These are phyloP conservation scores for Nemania sp. DNA, from an alignment of 2,329 filamentous ascomycete species.

Conservation along the genomic window DNA sequence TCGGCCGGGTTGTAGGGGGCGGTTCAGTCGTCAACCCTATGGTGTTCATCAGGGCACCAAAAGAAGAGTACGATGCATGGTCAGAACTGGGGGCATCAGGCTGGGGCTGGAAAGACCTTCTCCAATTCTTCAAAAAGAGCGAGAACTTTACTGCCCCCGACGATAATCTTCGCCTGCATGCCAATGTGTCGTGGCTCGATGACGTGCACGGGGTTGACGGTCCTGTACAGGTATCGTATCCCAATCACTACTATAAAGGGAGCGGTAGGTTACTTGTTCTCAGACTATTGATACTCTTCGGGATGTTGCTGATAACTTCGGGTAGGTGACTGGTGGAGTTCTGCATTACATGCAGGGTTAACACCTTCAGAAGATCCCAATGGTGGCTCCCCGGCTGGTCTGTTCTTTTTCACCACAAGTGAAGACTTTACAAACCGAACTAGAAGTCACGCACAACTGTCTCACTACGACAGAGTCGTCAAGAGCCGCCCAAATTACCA, in stretches of 20 bases:
- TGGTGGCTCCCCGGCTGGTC: too few relatives aligned
- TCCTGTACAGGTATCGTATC: slow-evolving; percentile 39
- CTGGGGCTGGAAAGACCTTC: slow-evolving; percentile 44
- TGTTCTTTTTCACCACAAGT: too few relatives aligned
- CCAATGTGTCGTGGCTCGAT: slow-evolving; percentile 38
- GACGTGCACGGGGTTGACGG: slow-evolving; percentile 36
- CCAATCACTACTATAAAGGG: slow-evolving; percentile 39
- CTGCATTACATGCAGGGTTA: too few relatives aligned
- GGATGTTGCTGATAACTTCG: too few relatives aligned
- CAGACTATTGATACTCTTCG: too few relatives aligned
- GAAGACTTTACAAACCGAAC: too few relatives aligned
- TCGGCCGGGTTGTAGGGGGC: slow-evolving; percentile 41
- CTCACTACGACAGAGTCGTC: slow-evolving; percentile 37
- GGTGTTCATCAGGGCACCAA: slow-evolving; percentile 41
- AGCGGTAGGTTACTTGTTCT: too few relatives aligned
- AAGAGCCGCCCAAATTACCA: slow-evolving; percentile 59
- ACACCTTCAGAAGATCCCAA: too few relatives aligned
- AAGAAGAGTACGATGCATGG: slow-evolving; percentile 42
- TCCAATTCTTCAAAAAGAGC: slow-evolving; percentile 45
- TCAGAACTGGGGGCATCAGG: slow-evolving; percentile 39
- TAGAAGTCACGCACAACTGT: slow-evolving; percentile 35
- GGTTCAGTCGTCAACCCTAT: slow-evolving; percentile 44
- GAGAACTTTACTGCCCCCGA: slow-evolving; percentile 39
- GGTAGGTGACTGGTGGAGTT: too few relatives aligned
- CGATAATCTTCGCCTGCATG: slow-evolving; percentile 28